Evolutionary conservation across 257 asterid species (phyloP).

Genomic region (Plantago elongata): DNA sequence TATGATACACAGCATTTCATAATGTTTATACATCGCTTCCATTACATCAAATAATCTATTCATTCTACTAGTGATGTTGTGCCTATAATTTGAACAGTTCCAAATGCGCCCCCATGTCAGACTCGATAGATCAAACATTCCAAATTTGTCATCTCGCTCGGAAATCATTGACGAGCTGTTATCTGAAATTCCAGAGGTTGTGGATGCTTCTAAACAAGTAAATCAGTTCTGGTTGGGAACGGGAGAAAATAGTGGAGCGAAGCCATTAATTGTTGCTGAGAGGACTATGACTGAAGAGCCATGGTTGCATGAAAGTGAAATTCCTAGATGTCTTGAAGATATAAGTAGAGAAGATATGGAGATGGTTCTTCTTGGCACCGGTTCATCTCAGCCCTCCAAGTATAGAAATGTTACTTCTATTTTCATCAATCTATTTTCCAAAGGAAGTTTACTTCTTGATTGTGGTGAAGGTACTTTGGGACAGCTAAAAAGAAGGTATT

Average conservation of each 20-base stretch:
- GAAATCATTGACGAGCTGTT: constrained; percentile 61
- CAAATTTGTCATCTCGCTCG: constrained; percentile 42
- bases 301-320: constrained; percentile 46
- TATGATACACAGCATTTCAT: too few species aligned
- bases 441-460: constrained; percentile 77
- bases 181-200: constrained; percentile 74
- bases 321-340: constrained; percentile 79
- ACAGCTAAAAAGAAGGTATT: constrained; percentile 87
- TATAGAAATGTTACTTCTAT: constrained; percentile 91
- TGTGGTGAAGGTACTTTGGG: constrained; percentile 98
- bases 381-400: constrained; percentile 98
- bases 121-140: constrained; percentile 65
- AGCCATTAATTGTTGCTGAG: constrained; percentile 3
- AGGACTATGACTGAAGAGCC: constrained; percentile 56
- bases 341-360: constrained; percentile 75
- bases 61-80: constrained; percentile 4
- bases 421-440: constrained; percentile 75
- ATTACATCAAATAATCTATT: background rate
- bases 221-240: constrained; percentile 39
- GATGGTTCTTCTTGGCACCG: constrained; percentile 96
- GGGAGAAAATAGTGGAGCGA: background rate
- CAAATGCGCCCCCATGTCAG: constrained; percentile 80
- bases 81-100: constrained; percentile 43
- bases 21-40: background rate
- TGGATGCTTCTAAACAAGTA: constrained; percentile 54